These are phyloP conservation scores for Taphrina pruni DNA, from an alignment of 1,139 yeast genomes.

Conservation along the genomic window DNA sequence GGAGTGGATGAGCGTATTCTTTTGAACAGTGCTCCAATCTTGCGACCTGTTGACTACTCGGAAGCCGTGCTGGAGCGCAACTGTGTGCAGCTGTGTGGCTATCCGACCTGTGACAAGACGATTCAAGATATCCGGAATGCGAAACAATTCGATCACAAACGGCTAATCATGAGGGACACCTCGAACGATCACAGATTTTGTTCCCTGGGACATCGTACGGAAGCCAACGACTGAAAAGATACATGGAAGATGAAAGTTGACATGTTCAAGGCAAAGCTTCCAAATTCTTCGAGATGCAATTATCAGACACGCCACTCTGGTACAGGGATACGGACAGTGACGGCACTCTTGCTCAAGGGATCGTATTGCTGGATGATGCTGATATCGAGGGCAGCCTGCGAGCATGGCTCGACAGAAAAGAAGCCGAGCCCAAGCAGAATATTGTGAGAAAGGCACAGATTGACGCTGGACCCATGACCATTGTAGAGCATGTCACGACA, in stretches of 20 bases:
- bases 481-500: background rate
- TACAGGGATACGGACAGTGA: background rate
- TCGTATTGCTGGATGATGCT: background rate
- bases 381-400: conserved; percentile 1
- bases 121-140: background rate
- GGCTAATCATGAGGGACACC: conserved; percentile 5
- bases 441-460: conserved; percentile 6
- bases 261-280: conserved; percentile 2
- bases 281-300: conserved; percentile 18
- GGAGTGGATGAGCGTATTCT: background rate
- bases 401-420: conserved; percentile 13
- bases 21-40: background rate
- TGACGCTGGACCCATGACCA: conserved; percentile 6
- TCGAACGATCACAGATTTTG: conserved; percentile 9
- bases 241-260: too few relatives aligned
- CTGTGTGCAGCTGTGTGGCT: conserved; percentile 14
- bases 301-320: conserved; percentile 13
- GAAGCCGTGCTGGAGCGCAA: conserved; percentile 12
- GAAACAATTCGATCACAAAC: conserved; percentile 2
- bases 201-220: conserved; percentile 1
- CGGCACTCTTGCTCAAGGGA: background rate
- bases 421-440: background rate
- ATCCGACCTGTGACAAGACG: conserved; percentile 9
- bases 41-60: conserved; percentile 3
- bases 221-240: background rate